Evolutionary conservation across 495 filamentous ascomycete genomes (phyloP).

Genomic region (Trichoderma parareesei): DNA sequence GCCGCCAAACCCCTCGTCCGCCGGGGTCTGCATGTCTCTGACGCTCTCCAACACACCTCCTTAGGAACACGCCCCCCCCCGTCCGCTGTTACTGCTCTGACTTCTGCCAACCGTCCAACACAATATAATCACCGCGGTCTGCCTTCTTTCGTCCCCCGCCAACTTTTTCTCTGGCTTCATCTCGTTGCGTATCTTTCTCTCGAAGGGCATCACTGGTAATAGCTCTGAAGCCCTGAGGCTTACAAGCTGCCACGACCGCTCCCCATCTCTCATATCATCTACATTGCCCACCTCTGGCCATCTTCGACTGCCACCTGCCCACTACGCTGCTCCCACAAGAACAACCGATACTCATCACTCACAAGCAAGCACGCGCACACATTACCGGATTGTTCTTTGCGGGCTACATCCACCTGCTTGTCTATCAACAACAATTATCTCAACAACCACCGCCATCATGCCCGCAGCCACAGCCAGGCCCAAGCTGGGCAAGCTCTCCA

Average conservation of each 20-base stretch:
- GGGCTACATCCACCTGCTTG: neutral
- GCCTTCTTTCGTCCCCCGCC: conserved; percentile 9
- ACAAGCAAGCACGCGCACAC: neutral
- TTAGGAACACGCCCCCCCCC: conserved; percentile 1
- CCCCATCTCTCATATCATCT: neutral
- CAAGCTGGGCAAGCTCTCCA: conserved; percentile 63
- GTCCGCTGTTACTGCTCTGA: conserved; percentile 1
- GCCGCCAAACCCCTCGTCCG: conserved; percentile 9
- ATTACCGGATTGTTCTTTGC: neutral
- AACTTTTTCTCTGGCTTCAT: conserved; percentile 9
- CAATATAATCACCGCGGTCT: conserved; percentile 3
- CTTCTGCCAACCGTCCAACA: neutral
- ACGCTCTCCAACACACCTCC: conserved; percentile 5
- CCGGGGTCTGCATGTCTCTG: conserved; percentile 6
- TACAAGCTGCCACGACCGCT: conserved; percentile 2
- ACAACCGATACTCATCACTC: neutral
- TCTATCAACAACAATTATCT: neutral
- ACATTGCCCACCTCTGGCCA: neutral
- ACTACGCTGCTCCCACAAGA: neutral
- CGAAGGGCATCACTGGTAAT: neutral
- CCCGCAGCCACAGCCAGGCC: conserved; percentile 47
- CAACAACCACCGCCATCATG: conserved; percentile 34
- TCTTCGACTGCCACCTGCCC: neutral
- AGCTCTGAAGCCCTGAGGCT: conserved; percentile 4
- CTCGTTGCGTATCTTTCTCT: conserved; percentile 2